These are phyloP conservation scores for Solanum peruvianum DNA, from an alignment of 257 asterid genomes.

Conservation along the genomic window DNA sequence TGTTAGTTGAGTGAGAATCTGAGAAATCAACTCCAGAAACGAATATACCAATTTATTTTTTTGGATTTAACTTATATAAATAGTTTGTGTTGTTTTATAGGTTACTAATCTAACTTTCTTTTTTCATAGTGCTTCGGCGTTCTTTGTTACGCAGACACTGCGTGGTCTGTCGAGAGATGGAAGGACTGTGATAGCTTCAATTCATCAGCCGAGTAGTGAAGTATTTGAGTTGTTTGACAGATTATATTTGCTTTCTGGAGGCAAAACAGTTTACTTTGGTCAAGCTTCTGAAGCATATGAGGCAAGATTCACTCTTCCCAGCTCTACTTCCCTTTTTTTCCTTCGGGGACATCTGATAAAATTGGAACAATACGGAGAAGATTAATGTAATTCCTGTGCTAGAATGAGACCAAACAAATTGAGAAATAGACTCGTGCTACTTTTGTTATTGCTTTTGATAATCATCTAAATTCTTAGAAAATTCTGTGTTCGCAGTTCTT, in stretches of 20 bases:
- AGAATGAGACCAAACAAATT: neutral
- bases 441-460: neutral
- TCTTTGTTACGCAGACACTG: slow-evolving; percentile 88
- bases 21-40: neutral
- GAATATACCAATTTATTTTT: neutral
- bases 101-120: neutral
- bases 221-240: slow-evolving; percentile 91
- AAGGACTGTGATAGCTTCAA: slow-evolving; percentile 88
- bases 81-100: neutral
- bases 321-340: neutral
- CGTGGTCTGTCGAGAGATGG: slow-evolving; percentile 87
- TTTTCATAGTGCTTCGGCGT: slow-evolving; percentile 79
- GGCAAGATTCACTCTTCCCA: slow-evolving; percentile 23
- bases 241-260: slow-evolving; percentile 77
- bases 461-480: neutral
- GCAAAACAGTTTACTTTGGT: slow-evolving; percentile 89
- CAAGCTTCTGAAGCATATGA: slow-evolving; percentile 87
- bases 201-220: slow-evolving; percentile 98
- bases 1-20: neutral
- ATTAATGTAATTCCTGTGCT: neutral
- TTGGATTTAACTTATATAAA: neutral
- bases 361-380: neutral
- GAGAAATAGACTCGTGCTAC: neutral
- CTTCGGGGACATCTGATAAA: neutral
- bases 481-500: slow-evolving; percentile 48